A percentile compares a stretch with the other conserved stretches of the same genome.
These are phyloP conservation scores for Trypanosoma mega DNA, from an alignment of 208 protist species.

Conservation along the genomic window DNA sequence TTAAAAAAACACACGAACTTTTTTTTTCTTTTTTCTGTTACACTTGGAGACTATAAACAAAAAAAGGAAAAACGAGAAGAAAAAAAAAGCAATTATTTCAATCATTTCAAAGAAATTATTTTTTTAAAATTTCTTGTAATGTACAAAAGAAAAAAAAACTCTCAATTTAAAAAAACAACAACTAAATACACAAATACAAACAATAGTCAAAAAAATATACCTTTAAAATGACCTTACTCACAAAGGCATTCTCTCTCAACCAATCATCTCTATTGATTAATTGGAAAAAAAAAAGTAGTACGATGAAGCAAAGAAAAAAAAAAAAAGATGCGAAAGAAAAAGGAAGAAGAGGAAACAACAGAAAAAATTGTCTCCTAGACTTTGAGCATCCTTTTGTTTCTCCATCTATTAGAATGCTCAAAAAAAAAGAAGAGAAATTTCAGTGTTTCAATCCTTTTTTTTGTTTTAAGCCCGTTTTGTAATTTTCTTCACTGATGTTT, in stretches of 20 bases:
- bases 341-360: neutral
- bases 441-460: too few species aligned
- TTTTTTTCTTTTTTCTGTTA: too few species aligned
- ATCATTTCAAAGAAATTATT: too few species aligned
- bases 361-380: neutral
- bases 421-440: too few species aligned
- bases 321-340: conserved; percentile 5
- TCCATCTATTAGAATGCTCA: too few species aligned
- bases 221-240: neutral
- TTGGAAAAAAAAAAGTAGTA: neutral
- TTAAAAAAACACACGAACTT: too few species aligned
- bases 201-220: conserved; percentile 6
- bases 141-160: conserved; percentile 8
- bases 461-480: too few species aligned
- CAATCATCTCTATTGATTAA: neutral
- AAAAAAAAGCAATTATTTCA: too few species aligned
- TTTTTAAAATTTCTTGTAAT: too few species aligned
- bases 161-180: neutral
- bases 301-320: conserved; percentile 8
- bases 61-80: too few species aligned
- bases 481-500: too few species aligned
- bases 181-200: conserved; percentile 7
- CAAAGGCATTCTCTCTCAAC: neutral
- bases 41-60: too few species aligned
- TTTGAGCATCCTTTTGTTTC: neutral